These are phyloP conservation scores for Paramecium primaurelia DNA, from an alignment of 73 alveolate species.

Conservation along the genomic window DNA sequence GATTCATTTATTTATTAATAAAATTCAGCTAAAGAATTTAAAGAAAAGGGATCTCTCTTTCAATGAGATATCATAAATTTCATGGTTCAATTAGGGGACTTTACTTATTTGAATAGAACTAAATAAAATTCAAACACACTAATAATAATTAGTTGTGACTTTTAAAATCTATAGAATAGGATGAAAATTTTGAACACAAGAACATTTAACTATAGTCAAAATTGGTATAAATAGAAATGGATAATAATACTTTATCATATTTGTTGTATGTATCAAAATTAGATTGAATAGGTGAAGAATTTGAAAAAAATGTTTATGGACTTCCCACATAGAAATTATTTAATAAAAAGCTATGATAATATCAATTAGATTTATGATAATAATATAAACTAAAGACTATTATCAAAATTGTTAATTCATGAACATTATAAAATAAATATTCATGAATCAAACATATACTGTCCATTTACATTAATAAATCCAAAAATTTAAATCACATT, in stretches of 20 bases:
- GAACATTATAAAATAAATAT: neutral
- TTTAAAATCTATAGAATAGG: too few species aligned
- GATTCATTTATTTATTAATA: too few species aligned
- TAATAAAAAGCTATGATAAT: neutral
- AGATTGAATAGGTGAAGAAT: conserved; percentile 67
- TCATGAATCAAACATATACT: neutral
- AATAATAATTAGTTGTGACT: too few species aligned
- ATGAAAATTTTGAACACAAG: too few species aligned
- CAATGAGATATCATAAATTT: too few species aligned
- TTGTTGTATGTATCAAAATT: conserved; percentile 63
- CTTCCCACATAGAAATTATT: conserved; percentile 65
- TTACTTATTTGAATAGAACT: too few species aligned
- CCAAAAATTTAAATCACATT: neutral
- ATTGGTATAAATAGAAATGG: conserved; percentile 90
- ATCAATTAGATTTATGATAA: neutral
- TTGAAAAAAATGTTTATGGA: conserved; percentile 81
- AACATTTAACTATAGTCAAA: too few species aligned
- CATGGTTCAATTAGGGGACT: too few species aligned
- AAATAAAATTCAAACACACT: too few species aligned
- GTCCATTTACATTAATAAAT: neutral
- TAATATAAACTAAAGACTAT: neutral
- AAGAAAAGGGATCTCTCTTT: too few species aligned
- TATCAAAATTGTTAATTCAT: neutral
- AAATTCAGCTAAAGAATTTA: too few species aligned
- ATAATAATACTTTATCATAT: conserved; percentile 86